Percentiles rank a stretch among this genome's conserved stretches.
Conservation (phyloP, 805 yeast species). For the Saccharomycopsis sp. region DNA sequence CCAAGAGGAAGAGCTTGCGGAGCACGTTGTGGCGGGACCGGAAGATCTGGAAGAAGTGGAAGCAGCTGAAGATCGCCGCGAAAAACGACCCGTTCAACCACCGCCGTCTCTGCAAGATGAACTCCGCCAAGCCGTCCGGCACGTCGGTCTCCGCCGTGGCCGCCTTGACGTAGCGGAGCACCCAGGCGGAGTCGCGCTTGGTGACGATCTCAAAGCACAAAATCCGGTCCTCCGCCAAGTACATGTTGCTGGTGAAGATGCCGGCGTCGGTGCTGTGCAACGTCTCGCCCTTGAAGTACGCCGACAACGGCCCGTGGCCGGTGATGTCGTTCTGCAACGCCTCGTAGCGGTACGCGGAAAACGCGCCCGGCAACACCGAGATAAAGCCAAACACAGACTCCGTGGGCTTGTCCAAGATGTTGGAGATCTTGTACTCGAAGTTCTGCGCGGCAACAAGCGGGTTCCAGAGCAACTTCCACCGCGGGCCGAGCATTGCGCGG, state of each 20-base stretch:
- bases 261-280: slow-evolving; percentile 47
- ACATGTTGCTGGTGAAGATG: slow-evolving; percentile 92
- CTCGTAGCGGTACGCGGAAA: slow-evolving; percentile 83
- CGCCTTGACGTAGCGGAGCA: slow-evolving; percentile 75
- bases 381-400: slow-evolving; percentile 94
- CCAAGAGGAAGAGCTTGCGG: slow-evolving; percentile 62
- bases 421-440: slow-evolving; percentile 93
- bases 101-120: slow-evolving; percentile 86
- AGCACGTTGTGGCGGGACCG: slow-evolving; percentile 60
- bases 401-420: slow-evolving; percentile 91
- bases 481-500: slow-evolving; percentile 72
- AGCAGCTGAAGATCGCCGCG: slow-evolving; percentile 83
- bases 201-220: slow-evolving; percentile 93
- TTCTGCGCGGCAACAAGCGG: slow-evolving; percentile 97
- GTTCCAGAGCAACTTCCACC: slow-evolving; percentile 50
- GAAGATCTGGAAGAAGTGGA: slow-evolving; percentile 75
- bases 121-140: slow-evolving; percentile 81
- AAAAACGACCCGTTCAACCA: slow-evolving; percentile 97
- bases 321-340: slow-evolving; percentile 59
- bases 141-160: slow-evolving; percentile 95
- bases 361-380: slow-evolving; percentile 93
- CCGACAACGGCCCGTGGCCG: slow-evolving; percentile 81
- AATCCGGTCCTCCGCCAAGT: slow-evolving; percentile 93
- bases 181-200: slow-evolving; percentile 65
- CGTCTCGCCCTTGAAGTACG: slow-evolving; percentile 89